phyloP scores from a whole-genome alignment of 2,329 filamentous ascomycete genomes.

The Sporothrix variecibatus region DNA sequence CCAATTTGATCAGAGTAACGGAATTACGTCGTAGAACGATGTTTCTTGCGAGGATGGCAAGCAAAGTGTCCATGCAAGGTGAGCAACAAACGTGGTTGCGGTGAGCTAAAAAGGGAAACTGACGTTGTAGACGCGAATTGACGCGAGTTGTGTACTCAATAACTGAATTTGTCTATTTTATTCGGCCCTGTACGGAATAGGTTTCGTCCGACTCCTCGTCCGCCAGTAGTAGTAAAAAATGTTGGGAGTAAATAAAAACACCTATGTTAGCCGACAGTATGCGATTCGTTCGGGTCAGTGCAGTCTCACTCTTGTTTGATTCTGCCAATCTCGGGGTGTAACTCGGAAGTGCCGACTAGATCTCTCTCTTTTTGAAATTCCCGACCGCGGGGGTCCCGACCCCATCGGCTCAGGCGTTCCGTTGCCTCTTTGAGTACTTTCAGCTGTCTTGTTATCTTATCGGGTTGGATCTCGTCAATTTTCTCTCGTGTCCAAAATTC shows the following conservation, averaged over 20 bases:
- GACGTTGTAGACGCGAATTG: neutral
- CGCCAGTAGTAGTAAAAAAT: neutral
- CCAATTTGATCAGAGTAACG: neutral
- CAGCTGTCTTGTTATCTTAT: neutral
- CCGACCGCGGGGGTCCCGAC: neutral
- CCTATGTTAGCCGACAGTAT: constrained; percentile 7
- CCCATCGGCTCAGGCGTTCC: neutral
- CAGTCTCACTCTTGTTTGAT: neutral
- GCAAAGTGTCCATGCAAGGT: neutral
- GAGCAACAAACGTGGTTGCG: neutral
- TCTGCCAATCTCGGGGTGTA: neutral
- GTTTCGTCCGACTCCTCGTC: neutral
- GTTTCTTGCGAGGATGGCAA: neutral
- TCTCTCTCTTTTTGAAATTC: neutral
- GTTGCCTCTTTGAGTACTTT: neutral
- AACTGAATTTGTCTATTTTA: neutral
- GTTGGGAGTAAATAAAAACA: neutral
- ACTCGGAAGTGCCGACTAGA: neutral
- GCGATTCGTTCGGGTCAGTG: neutral
- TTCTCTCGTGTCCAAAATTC: neutral
- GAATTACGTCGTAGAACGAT: neutral
- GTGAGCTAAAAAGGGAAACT: neutral
- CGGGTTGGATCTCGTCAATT: neutral
- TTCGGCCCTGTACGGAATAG: neutral
- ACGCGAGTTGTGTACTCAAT: neutral